Evolutionary conservation across 345 rosid genomes (phyloP), one percentile per base, ranked within the genome.

Genomic region (Punica granatum): DNA sequence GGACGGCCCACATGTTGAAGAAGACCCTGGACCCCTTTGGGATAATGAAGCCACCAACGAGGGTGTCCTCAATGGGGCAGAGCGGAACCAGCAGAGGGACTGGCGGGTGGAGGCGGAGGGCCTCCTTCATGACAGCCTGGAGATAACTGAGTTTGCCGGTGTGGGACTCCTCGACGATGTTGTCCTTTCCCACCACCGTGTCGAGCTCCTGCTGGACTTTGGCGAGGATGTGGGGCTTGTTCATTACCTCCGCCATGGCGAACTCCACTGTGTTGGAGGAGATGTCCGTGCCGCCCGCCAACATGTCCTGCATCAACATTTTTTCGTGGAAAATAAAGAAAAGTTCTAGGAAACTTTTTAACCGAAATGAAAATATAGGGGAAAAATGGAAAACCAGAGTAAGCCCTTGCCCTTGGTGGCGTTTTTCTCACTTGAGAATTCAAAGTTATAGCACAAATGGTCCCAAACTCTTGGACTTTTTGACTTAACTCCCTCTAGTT

Each of bases 61-160:
- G 60, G 62, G 61, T 15, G 4, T 58, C 48, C 0, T 49, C 35
- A 15, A 70, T 72, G 3, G 75, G 75, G 66, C 66, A 66, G n/a
- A 25, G 74, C 0, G 74, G 74, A 28, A 66, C 16, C 15, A 72
- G 41, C 26, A 72, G 75, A 2, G 75, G 70, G 0, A 67, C 39
- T 7, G 70, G 49, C 7, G 75, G 67, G 67, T 72, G 75, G 26
- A 72, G 30, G n/a, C n/a, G n/a, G n/a, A n/a, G n/a, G n/a, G n/a
- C n/a, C n/a, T n/a, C n/a, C n/a, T n/a, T n/a, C n/a, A 72, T 37
- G 67, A 67, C 63, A 8, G 75, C 70, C 19, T 67, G 75, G 2
- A 72, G 60, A 48, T 72, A 72, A 0, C 67, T 56, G 18, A 72
- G 51, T 8, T 61, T 67, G 33, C 39, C 61, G 49, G 67, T 66